Evolutionary conservation across 129 eudicot species (phyloP), one percentile per base, ranked within the genome.

Genomic region (Flaveria trinervia): DNA sequence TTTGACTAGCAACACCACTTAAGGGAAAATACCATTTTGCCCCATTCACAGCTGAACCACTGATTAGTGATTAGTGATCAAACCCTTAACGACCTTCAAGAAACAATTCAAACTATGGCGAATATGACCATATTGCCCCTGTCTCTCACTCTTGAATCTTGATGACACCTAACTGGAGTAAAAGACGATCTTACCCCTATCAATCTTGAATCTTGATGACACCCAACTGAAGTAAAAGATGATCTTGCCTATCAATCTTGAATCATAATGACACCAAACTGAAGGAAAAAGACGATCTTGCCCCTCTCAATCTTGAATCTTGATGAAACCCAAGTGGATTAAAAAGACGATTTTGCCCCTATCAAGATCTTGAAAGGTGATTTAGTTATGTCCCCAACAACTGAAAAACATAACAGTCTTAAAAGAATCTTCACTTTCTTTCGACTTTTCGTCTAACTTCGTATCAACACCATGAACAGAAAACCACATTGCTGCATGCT

Each of bases 321-420:
- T 36, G 50, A 65, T 49, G 51, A 50, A 1, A 49, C 54, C 73
- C 9, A 18, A 16, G 3, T 36, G 65, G 0, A 45, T 22, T 9
- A 66, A 76, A 76, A 76, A 76, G 51, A 65, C 73, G 45, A 33
- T 65, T 11, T 66, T 76, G 55, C 66, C 74, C 80, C 55, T 36
- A 11, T 20, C 41, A 57, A 77, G 45, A 65, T 36, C 56, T 77
- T 56, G 11, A 78, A 56, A 33, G 25, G 30, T 5, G 4, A 56
- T 62, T 39, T 16, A 82, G 52, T 82, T 78, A 67, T 73, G 84
- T 36, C 86, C 86, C 89, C 89, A 85, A 70, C 86, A 82, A 79
- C 89, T 85, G 77, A 82, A 60, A 57, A 69, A 85, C 84, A 85
- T 74, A 82, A 79, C 79, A 13, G 74, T 85, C 65, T 72, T 28